A percentile compares a stretch with the other conserved stretches of the same genome.
These are phyloP conservation scores for Phytophthora boehmeriae DNA, from an alignment of 352 stramenopile species.

Conservation along the genomic window DNA sequence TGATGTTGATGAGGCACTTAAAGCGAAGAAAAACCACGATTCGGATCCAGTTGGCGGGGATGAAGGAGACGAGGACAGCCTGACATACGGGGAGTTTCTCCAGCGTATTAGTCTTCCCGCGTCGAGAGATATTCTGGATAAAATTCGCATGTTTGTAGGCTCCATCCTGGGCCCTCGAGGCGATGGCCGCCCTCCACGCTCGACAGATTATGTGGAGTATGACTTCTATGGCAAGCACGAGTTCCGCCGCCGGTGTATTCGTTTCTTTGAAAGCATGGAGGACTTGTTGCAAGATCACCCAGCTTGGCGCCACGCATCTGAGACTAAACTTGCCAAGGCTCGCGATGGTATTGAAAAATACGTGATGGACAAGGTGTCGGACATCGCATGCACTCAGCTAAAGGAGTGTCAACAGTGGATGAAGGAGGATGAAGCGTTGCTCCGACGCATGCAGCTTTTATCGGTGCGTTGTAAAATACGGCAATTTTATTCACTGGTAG, in stretches of 20 bases:
- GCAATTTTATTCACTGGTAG: neutral
- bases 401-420: constrained; percentile 67
- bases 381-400: constrained; percentile 80
- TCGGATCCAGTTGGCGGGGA: constrained; percentile 28
- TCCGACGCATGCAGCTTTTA: constrained; percentile 82
- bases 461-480: constrained; percentile 41
- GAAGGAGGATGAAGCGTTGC: constrained; percentile 75
- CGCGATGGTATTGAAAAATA: constrained; percentile 92
- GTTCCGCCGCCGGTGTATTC: constrained; percentile 63
- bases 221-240: constrained; percentile 81
- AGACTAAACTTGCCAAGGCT: constrained; percentile 62
- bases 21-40: constrained; percentile 29
- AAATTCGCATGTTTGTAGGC: constrained; percentile 76
- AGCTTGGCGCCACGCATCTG: constrained; percentile 68
- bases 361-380: constrained; percentile 89
- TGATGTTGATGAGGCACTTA: constrained; percentile 49
- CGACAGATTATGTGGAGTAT: constrained; percentile 79
- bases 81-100: constrained; percentile 83
- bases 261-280: constrained; percentile 80
- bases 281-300: constrained; percentile 60
- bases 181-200: constrained; percentile 68
- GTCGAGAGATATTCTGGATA: constrained; percentile 74
- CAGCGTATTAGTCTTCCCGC: constrained; percentile 72
- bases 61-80: constrained; percentile 41
- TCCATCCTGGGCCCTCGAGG: constrained; percentile 81